A percentile compares a stretch with the other conserved stretches of the same genome.
Conservation (phyloP, 2,329 filamentous ascomycete species). For the Calonectria naviculata region DNA sequence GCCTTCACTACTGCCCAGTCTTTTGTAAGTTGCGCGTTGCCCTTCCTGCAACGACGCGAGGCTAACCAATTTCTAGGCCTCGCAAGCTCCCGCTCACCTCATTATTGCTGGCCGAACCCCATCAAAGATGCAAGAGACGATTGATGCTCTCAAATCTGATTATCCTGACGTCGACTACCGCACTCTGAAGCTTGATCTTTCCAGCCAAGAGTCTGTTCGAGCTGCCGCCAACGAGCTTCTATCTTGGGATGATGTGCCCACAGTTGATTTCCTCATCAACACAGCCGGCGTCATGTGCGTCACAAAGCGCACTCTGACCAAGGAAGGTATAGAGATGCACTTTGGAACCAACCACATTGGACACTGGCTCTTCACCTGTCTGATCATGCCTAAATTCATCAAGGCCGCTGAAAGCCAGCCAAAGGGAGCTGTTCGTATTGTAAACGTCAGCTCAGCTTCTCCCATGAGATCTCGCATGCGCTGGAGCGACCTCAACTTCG, state of each 20-base stretch:
- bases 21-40: constrained; percentile 21
- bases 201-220: constrained; percentile 50
- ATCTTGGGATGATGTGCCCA: constrained; percentile 39
- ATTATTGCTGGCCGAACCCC: constrained; percentile 54
- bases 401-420: constrained; percentile 39
- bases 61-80: constrained; percentile 21
- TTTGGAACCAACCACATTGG: constrained; percentile 52
- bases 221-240: constrained; percentile 48
- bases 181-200: constrained; percentile 50
- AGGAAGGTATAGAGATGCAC: constrained; percentile 51
- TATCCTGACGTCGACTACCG: constrained; percentile 47
- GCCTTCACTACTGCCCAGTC: constrained; percentile 49
- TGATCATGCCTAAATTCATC: constrained; percentile 49
- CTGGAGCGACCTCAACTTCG: constrained; percentile 57
- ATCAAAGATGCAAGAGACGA: constrained; percentile 49
- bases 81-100: constrained; percentile 47
- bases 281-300: constrained; percentile 52
- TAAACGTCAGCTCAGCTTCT: constrained; percentile 56
- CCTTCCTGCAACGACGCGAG: not conserved
- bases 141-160: constrained; percentile 45
- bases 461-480: constrained; percentile 51
- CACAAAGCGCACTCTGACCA: constrained; percentile 41
- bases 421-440: constrained; percentile 48
- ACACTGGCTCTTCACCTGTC: constrained; percentile 50
- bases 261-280: constrained; percentile 52